Percentiles rank a stretch among this genome's conserved stretches.
Evolutionary conservation across 2,329 filamentous ascomycete species (phyloP).

Genomic region (Fusarium euwallaceae): DNA sequence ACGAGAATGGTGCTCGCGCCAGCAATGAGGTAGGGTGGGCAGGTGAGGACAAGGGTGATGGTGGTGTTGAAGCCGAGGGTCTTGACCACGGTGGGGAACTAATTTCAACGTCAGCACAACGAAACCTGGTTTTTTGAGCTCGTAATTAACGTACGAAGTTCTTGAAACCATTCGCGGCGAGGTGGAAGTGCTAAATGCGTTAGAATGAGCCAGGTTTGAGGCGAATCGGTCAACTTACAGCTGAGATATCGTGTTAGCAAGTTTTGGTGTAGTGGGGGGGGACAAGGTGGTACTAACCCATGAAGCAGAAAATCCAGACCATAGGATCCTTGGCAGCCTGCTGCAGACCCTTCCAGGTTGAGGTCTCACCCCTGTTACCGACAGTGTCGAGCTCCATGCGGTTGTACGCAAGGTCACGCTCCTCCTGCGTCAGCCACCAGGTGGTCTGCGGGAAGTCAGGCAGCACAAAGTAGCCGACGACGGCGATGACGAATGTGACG

Average conservation of each 20-base stretch:
- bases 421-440: slow-evolving; percentile 57
- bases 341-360: slow-evolving; percentile 57
- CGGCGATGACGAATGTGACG: slow-evolving; percentile 49
- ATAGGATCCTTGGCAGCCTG: slow-evolving; percentile 60
- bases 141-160: slow-evolving; percentile 38
- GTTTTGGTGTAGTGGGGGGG: neutral
- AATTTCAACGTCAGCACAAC: neutral
- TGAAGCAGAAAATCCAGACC: slow-evolving; percentile 63
- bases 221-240: slow-evolving; percentile 35
- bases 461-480: slow-evolving; percentile 47
- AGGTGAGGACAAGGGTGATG: slow-evolving; percentile 49
- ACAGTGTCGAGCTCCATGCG: slow-evolving; percentile 62
- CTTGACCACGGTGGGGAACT: slow-evolving; percentile 46
- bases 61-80: slow-evolving; percentile 49
- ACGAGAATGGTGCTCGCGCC: slow-evolving; percentile 40
- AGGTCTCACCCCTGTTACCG: slow-evolving; percentile 56
- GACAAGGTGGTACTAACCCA: slow-evolving; percentile 46
- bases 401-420: slow-evolving; percentile 56
- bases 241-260: neutral
- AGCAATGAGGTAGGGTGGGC: slow-evolving; percentile 61
- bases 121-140: neutral
- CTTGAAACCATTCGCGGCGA: slow-evolving; percentile 63
- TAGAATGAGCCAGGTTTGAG: neutral
- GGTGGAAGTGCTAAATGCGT: slow-evolving; percentile 56
- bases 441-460: slow-evolving; percentile 59